Conservation (phyloP, 179 eudicot genomes). For the Patellifolia procumbens region DNA sequence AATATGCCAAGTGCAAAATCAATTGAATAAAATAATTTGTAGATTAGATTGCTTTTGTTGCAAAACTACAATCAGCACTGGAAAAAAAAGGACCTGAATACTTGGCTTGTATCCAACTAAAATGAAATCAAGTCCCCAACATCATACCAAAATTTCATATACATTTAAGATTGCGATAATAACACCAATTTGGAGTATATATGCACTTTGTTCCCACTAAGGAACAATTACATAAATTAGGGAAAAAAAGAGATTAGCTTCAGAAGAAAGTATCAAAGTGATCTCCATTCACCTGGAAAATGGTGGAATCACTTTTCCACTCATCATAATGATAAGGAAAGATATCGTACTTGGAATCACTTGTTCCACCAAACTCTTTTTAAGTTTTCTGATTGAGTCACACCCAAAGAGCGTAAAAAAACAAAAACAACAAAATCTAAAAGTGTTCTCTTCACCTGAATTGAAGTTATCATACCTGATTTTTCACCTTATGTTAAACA, state of each 20-base stretch:
- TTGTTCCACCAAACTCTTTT: conserved; percentile 11
- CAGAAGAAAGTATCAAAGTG: not conserved
- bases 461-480: too few relatives aligned
- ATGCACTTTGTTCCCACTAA: conserved; percentile 8
- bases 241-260: not conserved
- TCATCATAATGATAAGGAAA: not conserved
- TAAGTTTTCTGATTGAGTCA: too few relatives aligned
- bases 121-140: not conserved
- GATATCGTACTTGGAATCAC: not conserved
- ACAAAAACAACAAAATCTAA: not conserved
- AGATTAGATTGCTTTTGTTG: conserved; percentile 1
- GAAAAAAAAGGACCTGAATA: not conserved
- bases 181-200: conserved; percentile 1
- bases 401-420: not conserved
- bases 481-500: too few relatives aligned
- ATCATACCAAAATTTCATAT: conserved; percentile 3
- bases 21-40: not conserved
- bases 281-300: conserved; percentile 18
- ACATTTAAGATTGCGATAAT: not conserved
- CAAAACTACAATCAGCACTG: not conserved
- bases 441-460: too few relatives aligned
- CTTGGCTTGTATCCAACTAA: not conserved
- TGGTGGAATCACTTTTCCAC: conserved; percentile 7
- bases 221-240: not conserved
- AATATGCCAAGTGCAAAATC: not conserved